phyloP scores from a whole-genome alignment of 2,329 filamentous ascomycete species.

The Aspergillus tanneri region DNA sequence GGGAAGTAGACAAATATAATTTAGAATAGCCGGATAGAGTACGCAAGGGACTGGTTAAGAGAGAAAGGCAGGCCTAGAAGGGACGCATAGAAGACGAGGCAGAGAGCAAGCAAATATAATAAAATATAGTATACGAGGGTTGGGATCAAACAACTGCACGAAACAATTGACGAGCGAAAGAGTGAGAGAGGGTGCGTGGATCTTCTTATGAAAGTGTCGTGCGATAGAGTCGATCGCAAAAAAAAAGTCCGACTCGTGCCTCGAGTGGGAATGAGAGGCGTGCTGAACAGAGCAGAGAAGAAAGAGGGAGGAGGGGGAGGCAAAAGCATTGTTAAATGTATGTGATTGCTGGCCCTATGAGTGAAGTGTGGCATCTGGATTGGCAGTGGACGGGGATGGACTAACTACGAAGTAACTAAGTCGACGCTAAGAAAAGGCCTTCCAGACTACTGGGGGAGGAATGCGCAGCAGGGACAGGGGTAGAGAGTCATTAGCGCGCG shows the following conservation, averaged over 20 bases:
- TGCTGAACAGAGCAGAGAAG: constrained; percentile 13
- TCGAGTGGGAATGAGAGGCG: constrained; percentile 9
- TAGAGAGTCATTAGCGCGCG: constrained; percentile 16
- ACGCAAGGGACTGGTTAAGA: too few relatives aligned
- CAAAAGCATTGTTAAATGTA: constrained; percentile 30
- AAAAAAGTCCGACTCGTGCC: constrained; percentile 6
- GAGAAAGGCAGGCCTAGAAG: too few relatives aligned
- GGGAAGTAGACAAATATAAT: too few relatives aligned
- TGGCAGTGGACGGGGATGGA: constrained; percentile 19
- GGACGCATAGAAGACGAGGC: too few relatives aligned
- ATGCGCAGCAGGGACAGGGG: constrained; percentile 19
- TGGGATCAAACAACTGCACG: too few relatives aligned
- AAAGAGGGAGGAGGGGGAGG: constrained; percentile 18
- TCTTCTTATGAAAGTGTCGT: constrained; percentile 2
- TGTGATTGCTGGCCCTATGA: constrained; percentile 30
- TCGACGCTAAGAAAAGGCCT: constrained; percentile 18
- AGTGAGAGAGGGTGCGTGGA: constrained; percentile 1
- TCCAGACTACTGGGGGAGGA: constrained; percentile 20
- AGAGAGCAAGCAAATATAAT: too few relatives aligned
- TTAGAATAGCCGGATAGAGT: too few relatives aligned
- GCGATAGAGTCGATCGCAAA: constrained; percentile 3
- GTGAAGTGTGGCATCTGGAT: constrained; percentile 19
- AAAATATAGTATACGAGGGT: too few relatives aligned
- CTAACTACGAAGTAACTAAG: constrained; percentile 21
- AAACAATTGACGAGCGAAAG: neutral